Base-by-base conservation (phyloP, 1,284 basidiomycete species). In the Leccinum fuscescens region DNA sequence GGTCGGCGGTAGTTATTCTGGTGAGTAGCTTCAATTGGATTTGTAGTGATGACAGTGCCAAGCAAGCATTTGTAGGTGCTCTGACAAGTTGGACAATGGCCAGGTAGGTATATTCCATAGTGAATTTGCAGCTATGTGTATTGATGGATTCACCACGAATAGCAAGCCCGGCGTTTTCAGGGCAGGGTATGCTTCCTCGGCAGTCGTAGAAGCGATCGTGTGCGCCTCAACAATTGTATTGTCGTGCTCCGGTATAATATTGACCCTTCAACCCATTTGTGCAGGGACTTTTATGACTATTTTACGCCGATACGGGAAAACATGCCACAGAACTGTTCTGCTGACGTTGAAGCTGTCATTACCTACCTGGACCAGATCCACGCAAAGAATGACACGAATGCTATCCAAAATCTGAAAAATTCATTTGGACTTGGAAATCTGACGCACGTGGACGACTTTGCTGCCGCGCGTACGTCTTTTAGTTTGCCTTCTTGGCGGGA, bases 241-340 rank as follows among this genome's bases (percentile, higher is more conserved):
- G 9, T 11, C 14, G 20, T 20, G 22, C 29, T 46, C 15, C 3
- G 3, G n/a, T 59, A 57, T 64, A 29, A 62, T 27, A 35, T 1
- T 17, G 42, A 44, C 5, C 22, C 24, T 33, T 24, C 46, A 24
- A 49, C 20, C 4, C 6, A 48, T 55, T 14, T 56, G 8, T 20
- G 7, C 59, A 86, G 85, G 2, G 77, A 89, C 67, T 89, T 82
- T 69, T 89, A 88, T 82, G 77, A 77, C 58, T 91, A 90, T 69
- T 90, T 88, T 72, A 86, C 88, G 63, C 87, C 87, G 15, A 82
- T 89, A 62, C 81, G 83, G 9, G 77, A 84, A 63, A 77, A 84
- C 66, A 90, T 90, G 87, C 86, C 88, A 0, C 67, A 78, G 65
- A 90, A 91, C 71, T 91, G 89, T 72, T 89, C 87, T 11, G 80